Conservation (phyloP, 306 rosid species). For the Lagenaria siceraria region DNA sequence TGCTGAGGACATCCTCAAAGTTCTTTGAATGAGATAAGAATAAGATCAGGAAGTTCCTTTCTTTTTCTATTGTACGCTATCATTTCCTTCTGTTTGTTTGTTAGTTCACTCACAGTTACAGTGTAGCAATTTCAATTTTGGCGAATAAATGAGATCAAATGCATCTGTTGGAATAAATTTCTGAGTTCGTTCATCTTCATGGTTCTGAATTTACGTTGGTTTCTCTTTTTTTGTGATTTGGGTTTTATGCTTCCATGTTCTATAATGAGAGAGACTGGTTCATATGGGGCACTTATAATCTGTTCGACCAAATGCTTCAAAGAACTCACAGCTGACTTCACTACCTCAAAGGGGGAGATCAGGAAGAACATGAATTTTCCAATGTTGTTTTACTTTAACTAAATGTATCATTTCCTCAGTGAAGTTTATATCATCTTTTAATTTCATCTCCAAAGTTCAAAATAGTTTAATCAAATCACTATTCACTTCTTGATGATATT, state of each 20-base stretch:
- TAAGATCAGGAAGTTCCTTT: background rate
- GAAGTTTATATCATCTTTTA: background rate
- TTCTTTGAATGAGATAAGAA: slow-evolving; percentile 23
- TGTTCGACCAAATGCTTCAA: background rate
- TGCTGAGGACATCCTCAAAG: slow-evolving; percentile 69
- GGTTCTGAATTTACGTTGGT: background rate
- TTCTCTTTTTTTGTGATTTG: background rate
- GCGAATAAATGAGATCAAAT: background rate
- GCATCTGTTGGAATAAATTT: background rate
- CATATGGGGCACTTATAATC: background rate
- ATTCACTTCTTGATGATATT: background rate
- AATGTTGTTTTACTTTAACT: background rate
- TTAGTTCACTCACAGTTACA: background rate
- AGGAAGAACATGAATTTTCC: background rate
- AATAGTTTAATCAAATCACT: background rate
- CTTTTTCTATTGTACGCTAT: background rate
- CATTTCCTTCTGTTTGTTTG: background rate
- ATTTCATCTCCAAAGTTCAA: background rate
- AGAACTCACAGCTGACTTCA: background rate
- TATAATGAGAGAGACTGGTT: background rate
- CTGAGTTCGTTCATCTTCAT: background rate
- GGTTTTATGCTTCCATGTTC: background rate
- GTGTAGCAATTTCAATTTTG: background rate
- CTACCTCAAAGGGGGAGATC: background rate
- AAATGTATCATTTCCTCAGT: background rate